Evolutionary conservation across 2,329 filamentous ascomycete genomes (phyloP).

Genomic region (Metarhizium anisopliae): DNA sequence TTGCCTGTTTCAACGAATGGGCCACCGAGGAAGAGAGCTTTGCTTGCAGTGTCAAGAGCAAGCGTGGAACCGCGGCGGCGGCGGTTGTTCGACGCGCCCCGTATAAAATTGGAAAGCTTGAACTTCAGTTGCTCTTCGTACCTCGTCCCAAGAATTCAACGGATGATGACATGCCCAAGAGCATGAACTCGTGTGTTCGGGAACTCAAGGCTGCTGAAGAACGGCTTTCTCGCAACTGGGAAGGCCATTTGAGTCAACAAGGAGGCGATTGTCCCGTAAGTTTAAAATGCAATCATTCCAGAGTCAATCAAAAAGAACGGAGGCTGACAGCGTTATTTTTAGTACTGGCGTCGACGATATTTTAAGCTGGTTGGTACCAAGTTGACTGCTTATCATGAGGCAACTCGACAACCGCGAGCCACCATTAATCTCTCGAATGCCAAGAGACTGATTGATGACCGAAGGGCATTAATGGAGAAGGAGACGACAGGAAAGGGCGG

Average conservation of each 20-base stretch:
- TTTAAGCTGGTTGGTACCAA: slow-evolving; percentile 90
- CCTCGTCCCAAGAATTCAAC: slow-evolving; percentile 78
- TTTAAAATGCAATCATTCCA: slow-evolving; percentile 12
- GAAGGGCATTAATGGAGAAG: slow-evolving; percentile 71
- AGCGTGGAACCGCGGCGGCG: slow-evolving; percentile 61
- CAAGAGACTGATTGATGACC: slow-evolving; percentile 87
- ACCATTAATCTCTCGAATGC: slow-evolving; percentile 96
- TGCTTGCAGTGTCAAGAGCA: slow-evolving; percentile 87
- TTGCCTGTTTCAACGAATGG: slow-evolving; percentile 98
- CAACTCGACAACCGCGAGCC: slow-evolving; percentile 86
- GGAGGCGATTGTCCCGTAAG: slow-evolving; percentile 95
- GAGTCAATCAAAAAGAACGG: background rate
- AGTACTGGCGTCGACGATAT: slow-evolving; percentile 97
- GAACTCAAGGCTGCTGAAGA: slow-evolving; percentile 89
- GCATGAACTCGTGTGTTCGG: slow-evolving; percentile 92
- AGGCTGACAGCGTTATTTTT: slow-evolving; percentile 27
- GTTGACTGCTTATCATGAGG: slow-evolving; percentile 91
- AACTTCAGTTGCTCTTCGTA: slow-evolving; percentile 89
- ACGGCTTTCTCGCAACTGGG: slow-evolving; percentile 66
- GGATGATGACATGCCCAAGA: slow-evolving; percentile 98
- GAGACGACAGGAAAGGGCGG: slow-evolving; percentile 70
- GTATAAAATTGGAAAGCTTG: slow-evolving; percentile 93
- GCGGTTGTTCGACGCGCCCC: slow-evolving; percentile 73
- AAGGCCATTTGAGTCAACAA: slow-evolving; percentile 90
- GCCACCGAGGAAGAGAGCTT: slow-evolving; percentile 74